phyloP scores from a whole-genome alignment of 164 flowering plant species.

The Stephania cephalantha region DNA sequence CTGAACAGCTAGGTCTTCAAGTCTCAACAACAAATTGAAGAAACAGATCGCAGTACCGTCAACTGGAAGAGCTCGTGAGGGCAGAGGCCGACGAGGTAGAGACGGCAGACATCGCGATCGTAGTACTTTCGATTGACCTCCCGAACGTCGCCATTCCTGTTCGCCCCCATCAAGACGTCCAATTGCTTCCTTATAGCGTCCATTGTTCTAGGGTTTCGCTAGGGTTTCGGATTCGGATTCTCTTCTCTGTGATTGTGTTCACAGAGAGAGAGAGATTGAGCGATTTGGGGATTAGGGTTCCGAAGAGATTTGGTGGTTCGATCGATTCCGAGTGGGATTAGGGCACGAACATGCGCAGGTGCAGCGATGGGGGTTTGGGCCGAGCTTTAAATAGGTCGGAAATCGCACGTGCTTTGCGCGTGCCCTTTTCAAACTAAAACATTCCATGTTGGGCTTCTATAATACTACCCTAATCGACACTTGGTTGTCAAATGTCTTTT shows the following conservation, averaged over 20 bases:
- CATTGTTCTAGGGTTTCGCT: constrained; percentile 32
- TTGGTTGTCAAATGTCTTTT: no score
- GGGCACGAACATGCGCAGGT: background rate
- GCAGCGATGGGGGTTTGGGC: no score
- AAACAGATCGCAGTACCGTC: constrained; percentile 40
- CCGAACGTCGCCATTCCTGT: constrained; percentile 83
- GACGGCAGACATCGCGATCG: constrained; percentile 98
- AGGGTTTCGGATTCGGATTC: background rate
- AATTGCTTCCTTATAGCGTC: constrained; percentile 93
- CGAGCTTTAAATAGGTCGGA: no score
- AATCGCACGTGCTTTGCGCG: no score
- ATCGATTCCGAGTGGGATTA: background rate
- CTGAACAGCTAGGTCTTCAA: background rate
- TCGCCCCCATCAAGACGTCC: constrained; percentile 95
- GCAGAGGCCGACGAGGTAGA: constrained; percentile 88
- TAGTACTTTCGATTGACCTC: constrained; percentile 90
- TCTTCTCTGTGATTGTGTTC: background rate
- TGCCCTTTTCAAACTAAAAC: no score
- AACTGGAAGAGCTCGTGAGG: constrained; percentile 97
- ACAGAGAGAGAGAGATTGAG: background rate
- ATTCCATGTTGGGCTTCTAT: no score
- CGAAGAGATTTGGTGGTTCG: background rate
- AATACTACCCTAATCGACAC: no score
- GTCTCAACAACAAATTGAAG: background rate
- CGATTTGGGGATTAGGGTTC: background rate